phyloP scores from a whole-genome alignment of 768 basidiomycete species.

The Termitomyces bulborhizus region DNA sequence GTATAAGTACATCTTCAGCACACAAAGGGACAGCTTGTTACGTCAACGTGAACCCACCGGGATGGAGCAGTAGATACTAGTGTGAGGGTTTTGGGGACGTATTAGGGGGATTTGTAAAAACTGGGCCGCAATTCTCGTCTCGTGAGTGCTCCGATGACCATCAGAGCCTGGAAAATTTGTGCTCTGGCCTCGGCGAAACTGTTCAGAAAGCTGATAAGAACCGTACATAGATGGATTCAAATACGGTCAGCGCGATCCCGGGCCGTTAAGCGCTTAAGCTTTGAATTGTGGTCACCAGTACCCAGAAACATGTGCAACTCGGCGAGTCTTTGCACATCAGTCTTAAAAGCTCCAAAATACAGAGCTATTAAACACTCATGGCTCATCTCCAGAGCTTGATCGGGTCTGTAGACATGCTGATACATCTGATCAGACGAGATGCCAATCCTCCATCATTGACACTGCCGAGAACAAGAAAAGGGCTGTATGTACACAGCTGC shows the following conservation, averaged over 20 bases:
- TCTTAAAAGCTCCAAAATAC: neutral
- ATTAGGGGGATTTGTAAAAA: neutral
- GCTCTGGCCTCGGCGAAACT: neutral
- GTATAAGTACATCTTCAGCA: neutral
- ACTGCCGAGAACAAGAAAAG: neutral
- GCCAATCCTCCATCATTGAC: neutral
- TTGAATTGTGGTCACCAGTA: neutral
- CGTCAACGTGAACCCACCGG: neutral
- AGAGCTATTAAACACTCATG: neutral
- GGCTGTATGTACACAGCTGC: neutral
- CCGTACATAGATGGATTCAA: neutral
- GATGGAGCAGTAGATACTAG: neutral
- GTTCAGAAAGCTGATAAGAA: neutral
- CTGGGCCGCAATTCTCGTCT: neutral
- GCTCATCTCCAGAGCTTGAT: too few relatives aligned
- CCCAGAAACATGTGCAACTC: neutral
- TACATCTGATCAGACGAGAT: too few relatives aligned
- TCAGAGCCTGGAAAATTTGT: neutral
- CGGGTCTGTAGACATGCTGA: too few relatives aligned
- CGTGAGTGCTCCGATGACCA: neutral
- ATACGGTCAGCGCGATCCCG: too few relatives aligned
- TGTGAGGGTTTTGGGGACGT: neutral
- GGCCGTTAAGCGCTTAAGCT: neutral
- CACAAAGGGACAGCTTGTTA: neutral
- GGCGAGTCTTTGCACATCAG: neutral